Percentiles rank a stretch among this genome's conserved stretches.
These are phyloP conservation scores for Plasmodium fragile DNA, from an alignment of 169 alveolate species.

Conservation along the genomic window DNA sequence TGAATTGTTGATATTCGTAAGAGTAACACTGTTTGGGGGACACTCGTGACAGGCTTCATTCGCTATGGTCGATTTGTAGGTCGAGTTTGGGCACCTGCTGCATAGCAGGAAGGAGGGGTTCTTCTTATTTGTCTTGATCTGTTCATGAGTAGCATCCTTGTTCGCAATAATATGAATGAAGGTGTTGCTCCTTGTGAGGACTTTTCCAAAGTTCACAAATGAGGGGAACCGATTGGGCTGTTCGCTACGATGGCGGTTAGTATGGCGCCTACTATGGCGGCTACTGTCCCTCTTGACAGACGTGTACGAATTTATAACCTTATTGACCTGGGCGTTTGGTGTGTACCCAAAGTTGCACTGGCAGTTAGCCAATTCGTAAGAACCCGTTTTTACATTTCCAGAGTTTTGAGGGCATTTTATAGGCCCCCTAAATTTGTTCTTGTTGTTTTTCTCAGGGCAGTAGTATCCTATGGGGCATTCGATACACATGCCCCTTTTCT, in stretches of 20 bases:
- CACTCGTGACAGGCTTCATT: constrained; percentile 86
- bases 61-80: constrained; percentile 82
- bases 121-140: neutral
- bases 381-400: constrained; percentile 64
- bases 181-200: constrained; percentile 10
- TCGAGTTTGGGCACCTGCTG: constrained; percentile 82
- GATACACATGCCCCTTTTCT: constrained; percentile 34
- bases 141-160: neutral
- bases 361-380: constrained; percentile 76
- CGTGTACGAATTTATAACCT: neutral
- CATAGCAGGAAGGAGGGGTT: constrained; percentile 35
- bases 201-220: neutral
- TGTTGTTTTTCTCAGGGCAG: constrained; percentile 80
- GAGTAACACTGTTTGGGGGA: constrained; percentile 82
- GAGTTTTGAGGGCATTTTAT: constrained; percentile 80
- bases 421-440: constrained; percentile 69
- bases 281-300: neutral
- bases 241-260: constrained; percentile 13
- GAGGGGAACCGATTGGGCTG: neutral
- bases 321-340: neutral
- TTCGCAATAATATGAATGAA: constrained; percentile 20
- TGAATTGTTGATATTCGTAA: constrained; percentile 77
- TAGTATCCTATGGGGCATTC: constrained; percentile 87
- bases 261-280: constrained; percentile 6
- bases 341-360: constrained; percentile 82